Evolutionary conservation across 495 filamentous ascomycete species (phyloP).

Genomic region (Xylaria grammica): DNA sequence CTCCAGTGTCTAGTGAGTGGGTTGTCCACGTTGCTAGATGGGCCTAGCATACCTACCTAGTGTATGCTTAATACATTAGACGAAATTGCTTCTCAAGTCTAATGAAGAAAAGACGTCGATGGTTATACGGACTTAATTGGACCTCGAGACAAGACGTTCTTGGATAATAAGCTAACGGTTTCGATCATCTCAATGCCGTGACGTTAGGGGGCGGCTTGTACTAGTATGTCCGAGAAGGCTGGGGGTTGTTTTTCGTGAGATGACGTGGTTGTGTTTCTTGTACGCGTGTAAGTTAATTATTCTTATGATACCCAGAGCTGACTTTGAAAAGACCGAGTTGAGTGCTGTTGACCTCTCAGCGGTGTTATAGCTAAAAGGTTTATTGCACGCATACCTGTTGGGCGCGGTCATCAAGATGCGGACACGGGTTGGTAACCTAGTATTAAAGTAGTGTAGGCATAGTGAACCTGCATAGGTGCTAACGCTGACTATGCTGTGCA

Average conservation of each 20-base stretch:
- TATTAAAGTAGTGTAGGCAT: too few species aligned
- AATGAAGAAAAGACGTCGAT: background rate
- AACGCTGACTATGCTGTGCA: background rate
- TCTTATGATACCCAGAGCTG: background rate
- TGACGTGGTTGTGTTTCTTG: background rate
- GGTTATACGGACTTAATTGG: background rate
- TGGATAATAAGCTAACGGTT: background rate
- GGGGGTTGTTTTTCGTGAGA: background rate
- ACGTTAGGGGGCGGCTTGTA: background rate
- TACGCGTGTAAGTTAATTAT: background rate
- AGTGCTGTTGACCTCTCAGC: too few species aligned
- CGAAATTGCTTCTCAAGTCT: constrained; percentile 1
- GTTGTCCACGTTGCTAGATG: background rate
- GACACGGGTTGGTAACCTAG: too few species aligned
- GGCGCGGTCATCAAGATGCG: too few species aligned
- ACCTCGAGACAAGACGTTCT: background rate
- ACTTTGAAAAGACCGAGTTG: background rate
- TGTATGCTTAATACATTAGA: too few species aligned
- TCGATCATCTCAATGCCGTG: background rate
- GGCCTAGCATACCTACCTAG: background rate
- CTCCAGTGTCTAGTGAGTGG: background rate
- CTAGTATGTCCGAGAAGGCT: background rate
- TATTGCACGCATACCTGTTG: too few species aligned
- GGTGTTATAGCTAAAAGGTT: constrained; percentile 1
- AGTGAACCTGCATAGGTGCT: too few species aligned